Evolutionary conservation across 1,139 yeast species (phyloP), one percentile per base, ranked within the genome.

Genomic region (Kurtzmaniella quercitrusa): DNA sequence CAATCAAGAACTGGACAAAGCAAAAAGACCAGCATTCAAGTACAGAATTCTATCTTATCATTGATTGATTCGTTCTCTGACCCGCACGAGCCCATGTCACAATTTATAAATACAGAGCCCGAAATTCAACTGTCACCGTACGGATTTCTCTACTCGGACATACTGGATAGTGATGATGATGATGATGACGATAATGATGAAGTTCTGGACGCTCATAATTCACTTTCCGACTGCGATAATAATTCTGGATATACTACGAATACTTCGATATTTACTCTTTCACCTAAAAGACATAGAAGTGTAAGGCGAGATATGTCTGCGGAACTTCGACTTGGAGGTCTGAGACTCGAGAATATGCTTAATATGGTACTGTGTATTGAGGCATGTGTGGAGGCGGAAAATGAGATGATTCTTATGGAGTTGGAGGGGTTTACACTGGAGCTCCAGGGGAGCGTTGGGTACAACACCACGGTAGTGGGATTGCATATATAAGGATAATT

Each of bases 341-440:
- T 38, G 15, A 39, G 29, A 31, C 41, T 44, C 25, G 37, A 21
- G 14, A 43, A 49, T 33, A 29, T 50, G 25, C 7, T 43, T 6
- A 48, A 45, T 25, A 43, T 51, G 37, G 38, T 53, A 23, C 52
- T 49, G 14, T 53, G 55, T 37, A 37, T 53, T 15, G 44, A 48
- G 23, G 55, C 51, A 31, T 49, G 52, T 52, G 48, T 48, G 14
- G 12, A 25, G 9, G 43, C 47, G 34, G 56, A 53, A 29, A 48
- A 33, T 7, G 47, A 36, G 9, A 40, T 42, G 31, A 46, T 53
- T 11, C 49, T 45, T 34, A 18, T 39, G n/a, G 40, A 40, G 16
- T 41, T 53, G 36, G 42, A 42, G 17, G 37, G 37, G 14, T 42
- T 50, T 8, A 40, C 43, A 5, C 40, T 18, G 9, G 43, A 36